Evolutionary conservation across 805 yeast species (phyloP).

Genomic region (Wickerhamiella azyma): DNA sequence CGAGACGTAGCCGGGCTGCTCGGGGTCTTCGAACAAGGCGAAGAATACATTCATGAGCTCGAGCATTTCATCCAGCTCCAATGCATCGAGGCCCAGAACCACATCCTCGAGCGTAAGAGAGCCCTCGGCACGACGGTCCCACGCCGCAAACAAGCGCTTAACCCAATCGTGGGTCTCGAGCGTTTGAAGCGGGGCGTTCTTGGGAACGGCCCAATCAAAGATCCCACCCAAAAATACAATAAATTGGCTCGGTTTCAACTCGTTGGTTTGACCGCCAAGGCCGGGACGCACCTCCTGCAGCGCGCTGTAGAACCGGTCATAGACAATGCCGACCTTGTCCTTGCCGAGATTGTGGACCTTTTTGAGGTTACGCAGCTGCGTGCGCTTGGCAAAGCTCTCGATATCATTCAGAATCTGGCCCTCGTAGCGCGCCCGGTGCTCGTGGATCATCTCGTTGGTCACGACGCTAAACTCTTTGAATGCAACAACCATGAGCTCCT

Average conservation of each 20-base stretch:
- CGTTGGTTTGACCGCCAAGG: conserved; percentile 35
- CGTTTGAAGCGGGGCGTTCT: conserved; percentile 17
- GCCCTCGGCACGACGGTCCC: conserved; percentile 50
- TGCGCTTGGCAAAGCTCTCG: conserved; percentile 79
- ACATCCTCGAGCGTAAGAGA: conserved; percentile 52
- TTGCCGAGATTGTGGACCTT: conserved; percentile 47
- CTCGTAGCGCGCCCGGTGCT: conserved; percentile 56
- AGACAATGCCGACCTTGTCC: conserved; percentile 53
- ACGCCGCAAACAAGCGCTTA: conserved; percentile 47
- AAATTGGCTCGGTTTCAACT: conserved; percentile 64
- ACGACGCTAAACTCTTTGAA: conserved; percentile 78
- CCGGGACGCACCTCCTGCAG: conserved; percentile 47
- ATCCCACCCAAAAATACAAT: conserved; percentile 61
- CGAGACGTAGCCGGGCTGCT: conserved; percentile 46
- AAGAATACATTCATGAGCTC: conserved; percentile 67
- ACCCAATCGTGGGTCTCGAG: conserved; percentile 35
- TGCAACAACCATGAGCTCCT: conserved; percentile 79
- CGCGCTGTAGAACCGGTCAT: conserved; percentile 72
- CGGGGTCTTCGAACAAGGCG: conserved; percentile 47
- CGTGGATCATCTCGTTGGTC: conserved; percentile 58
- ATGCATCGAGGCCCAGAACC: conserved; percentile 54
- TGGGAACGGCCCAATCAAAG: conserved; percentile 52
- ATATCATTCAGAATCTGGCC: conserved; percentile 72
- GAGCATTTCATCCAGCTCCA: conserved; percentile 64
- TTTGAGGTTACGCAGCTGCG: conserved; percentile 78